Evolutionary conservation across 1,284 basidiomycete species (phyloP).

Genomic region (Malassezia equina): DNA sequence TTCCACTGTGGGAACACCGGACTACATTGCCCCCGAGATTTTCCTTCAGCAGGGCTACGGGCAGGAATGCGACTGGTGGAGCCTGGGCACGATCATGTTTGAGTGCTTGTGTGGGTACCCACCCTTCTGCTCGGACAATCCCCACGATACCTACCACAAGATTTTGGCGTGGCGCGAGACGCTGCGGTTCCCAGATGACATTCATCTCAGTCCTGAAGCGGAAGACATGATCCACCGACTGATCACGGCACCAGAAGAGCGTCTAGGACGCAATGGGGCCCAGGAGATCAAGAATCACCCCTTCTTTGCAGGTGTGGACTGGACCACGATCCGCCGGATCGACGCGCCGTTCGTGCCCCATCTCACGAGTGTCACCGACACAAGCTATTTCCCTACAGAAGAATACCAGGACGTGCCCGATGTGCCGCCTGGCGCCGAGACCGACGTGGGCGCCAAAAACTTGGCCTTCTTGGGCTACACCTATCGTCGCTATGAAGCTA

Average conservation of each 20-base stretch:
- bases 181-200: slow-evolving; percentile 85
- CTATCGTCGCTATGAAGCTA: slow-evolving; percentile 42
- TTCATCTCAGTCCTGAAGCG: slow-evolving; percentile 81
- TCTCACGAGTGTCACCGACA: slow-evolving; percentile 72
- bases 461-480: slow-evolving; percentile 46
- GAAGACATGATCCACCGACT: slow-evolving; percentile 77
- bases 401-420: slow-evolving; percentile 74
- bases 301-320: slow-evolving; percentile 94
- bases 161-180: slow-evolving; percentile 89
- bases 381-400: slow-evolving; percentile 92
- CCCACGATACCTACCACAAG: slow-evolving; percentile 96
- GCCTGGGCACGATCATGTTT: slow-evolving; percentile 80
- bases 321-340: slow-evolving; percentile 77
- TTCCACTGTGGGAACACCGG: slow-evolving; percentile 94
- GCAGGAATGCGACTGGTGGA: slow-evolving; percentile 97
- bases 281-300: slow-evolving; percentile 86
- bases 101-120: slow-evolving; percentile 93
- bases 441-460: slow-evolving; percentile 39
- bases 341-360: slow-evolving; percentile 92
- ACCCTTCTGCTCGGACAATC: slow-evolving; percentile 94
- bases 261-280: slow-evolving; percentile 57
- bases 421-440: slow-evolving; percentile 47
- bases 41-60: slow-evolving; percentile 95
- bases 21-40: slow-evolving; percentile 98
- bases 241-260: slow-evolving; percentile 70